Conservation (phyloP, 1,284 basidiomycete genomes). For the Ceratobasidium sp. region DNA sequence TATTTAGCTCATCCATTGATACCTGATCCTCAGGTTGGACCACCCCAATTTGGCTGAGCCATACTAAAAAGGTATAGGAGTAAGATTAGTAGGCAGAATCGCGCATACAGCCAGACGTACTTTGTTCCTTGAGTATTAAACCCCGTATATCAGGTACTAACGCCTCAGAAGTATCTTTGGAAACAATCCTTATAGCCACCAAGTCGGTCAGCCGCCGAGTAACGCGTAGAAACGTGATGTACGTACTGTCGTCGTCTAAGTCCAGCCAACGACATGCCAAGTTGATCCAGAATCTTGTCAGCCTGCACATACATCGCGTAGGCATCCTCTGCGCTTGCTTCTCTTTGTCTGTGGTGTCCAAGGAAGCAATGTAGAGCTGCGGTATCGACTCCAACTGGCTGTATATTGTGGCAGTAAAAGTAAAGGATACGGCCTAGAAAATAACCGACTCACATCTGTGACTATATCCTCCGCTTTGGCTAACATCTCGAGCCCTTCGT, state of each 20-base stretch:
- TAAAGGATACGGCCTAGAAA: not conserved
- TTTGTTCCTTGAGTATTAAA: constrained; percentile 78
- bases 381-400: constrained; percentile 66
- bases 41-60: constrained; percentile 74
- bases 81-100: constrained; percentile 30
- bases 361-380: constrained; percentile 74
- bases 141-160: constrained; percentile 78
- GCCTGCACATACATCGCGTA: constrained; percentile 61
- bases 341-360: constrained; percentile 62
- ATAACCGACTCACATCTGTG: constrained; percentile 51
- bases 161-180: constrained; percentile 62
- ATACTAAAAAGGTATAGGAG: constrained; percentile 66
- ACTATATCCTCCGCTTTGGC: constrained; percentile 63
- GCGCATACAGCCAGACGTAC: constrained; percentile 63
- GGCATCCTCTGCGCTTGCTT: constrained; percentile 68
- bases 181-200: not conserved
- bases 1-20: constrained; percentile 10
- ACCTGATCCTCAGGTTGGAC: constrained; percentile 68
- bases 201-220: not conserved
- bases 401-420: not conserved
- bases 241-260: constrained; percentile 51
- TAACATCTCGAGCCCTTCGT: constrained; percentile 69
- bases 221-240: not conserved
- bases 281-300: constrained; percentile 58
- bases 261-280: constrained; percentile 59